Evolutionary conservation across 2,329 filamentous ascomycete genomes (phyloP), one percentile per base, ranked within the genome.

Genomic region (Cytospora piceae): DNA sequence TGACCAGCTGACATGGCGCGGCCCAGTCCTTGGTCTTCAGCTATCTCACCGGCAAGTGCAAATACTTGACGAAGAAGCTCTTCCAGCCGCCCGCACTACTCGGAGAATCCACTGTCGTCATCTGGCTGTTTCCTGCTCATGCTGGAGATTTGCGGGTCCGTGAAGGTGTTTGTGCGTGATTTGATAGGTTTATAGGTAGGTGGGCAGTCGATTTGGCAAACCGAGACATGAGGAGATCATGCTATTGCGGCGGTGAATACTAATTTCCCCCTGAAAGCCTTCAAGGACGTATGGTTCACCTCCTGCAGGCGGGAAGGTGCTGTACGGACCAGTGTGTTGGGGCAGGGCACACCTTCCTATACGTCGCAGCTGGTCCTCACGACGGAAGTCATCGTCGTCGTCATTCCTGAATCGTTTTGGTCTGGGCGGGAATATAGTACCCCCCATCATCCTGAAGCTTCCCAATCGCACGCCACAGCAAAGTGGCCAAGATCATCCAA

Each of bases 381-480:
- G 17, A 1, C 15, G 12, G 15, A 39, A 22, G 29, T 8, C n/a
- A 14, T 22, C 20, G 15, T 29, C 2, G n/a, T 51, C 15, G 53
- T 46, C 20, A 46, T 46, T 9, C 7, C 17, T 15, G 8, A 22
- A 46, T 22, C 17, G 17, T 6, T 8, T 7, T 22, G 42, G 20
- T 46, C 17, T 9, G 20, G 53, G 1, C 53, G n/a, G 4, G 11
- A 27, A 27, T 14, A 20, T 14, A 11, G 27, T 15, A 7, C 6
- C 24, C 2, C 34, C 17, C 29, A 34, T 65, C 37, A 60, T 4
- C 52, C 39, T 17, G 20, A 52, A n/a, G 68, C 68, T 55, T 71
- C 73, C 77, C 77, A 79, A 58, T 78, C 75, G 60, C 76, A 79
- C 24, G 74, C 76, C 27, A 79, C 76, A 4, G 69, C 73, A 74